Conservation (phyloP, 768 basidiomycete species). For the Calocera viscosa region DNA sequence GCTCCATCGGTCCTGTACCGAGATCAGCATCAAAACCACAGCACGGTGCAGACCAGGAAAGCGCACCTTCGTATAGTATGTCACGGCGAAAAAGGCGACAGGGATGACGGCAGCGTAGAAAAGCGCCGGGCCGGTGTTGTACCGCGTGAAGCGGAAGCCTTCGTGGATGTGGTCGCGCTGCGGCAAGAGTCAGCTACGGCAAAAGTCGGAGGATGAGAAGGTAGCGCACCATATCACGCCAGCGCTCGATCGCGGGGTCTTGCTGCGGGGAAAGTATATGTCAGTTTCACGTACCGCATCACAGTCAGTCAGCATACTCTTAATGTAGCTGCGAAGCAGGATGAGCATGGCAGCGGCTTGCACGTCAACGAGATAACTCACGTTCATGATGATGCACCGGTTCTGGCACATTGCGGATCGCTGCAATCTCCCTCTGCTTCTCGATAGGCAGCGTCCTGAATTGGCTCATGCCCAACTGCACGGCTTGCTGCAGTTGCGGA, state of each 20-base stretch:
- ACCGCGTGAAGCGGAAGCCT: slow-evolving; percentile 66
- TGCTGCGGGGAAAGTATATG: slow-evolving; percentile 37
- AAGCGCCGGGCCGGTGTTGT: slow-evolving; percentile 48
- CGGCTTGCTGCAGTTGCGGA: too few species aligned
- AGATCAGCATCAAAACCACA: not conserved
- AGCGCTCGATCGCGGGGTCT: slow-evolving; percentile 46
- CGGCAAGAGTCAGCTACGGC: slow-evolving; percentile 2
- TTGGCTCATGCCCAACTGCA: too few species aligned
- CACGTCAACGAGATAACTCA: not conserved
- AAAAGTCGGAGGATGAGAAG: not conserved
- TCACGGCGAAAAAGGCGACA: slow-evolving; percentile 23
- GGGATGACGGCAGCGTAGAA: slow-evolving; percentile 58
- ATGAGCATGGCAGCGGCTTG: not conserved
- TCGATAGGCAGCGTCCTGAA: too few species aligned
- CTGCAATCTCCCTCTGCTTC: too few species aligned
- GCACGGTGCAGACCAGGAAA: not conserved
- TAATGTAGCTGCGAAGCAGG: not conserved
- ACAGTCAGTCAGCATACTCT: slow-evolving; percentile 40
- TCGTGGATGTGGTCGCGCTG: slow-evolving; percentile 79
- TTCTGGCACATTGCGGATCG: too few species aligned
- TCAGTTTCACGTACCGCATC: not conserved
- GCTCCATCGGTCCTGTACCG: not conserved
- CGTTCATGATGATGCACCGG: too few species aligned
- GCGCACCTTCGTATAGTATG: slow-evolving; percentile 23
- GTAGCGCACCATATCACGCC: slow-evolving; percentile 44